These are phyloP conservation scores for Wallacemonas sp. DNA, from an alignment of 208 protist species.

Conservation along the genomic window DNA sequence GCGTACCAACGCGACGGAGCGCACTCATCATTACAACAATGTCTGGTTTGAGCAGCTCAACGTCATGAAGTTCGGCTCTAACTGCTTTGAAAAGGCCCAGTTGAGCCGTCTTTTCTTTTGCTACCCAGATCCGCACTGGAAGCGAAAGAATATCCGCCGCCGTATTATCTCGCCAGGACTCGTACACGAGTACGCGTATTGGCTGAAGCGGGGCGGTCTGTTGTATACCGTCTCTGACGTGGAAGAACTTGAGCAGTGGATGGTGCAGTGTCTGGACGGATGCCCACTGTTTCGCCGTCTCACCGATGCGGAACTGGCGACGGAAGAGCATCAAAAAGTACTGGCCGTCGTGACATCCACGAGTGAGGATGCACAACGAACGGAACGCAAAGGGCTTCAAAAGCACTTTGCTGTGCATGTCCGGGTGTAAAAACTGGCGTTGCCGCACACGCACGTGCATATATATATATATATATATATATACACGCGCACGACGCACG, in stretches of 20 bases:
- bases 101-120: slow-evolving; percentile 96
- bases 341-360: slow-evolving; percentile 59
- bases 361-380: slow-evolving; percentile 89
- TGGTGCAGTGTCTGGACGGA: slow-evolving; percentile 89
- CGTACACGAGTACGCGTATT: slow-evolving; percentile 97
- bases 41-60: slow-evolving; percentile 95
- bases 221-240: slow-evolving; percentile 97
- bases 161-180: slow-evolving; percentile 96
- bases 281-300: slow-evolving; percentile 94
- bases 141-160: slow-evolving; percentile 96
- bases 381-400: slow-evolving; percentile 69
- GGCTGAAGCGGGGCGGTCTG: slow-evolving; percentile 91
- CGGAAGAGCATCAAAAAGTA: slow-evolving; percentile 46
- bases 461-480: background rate
- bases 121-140: slow-evolving; percentile 99
- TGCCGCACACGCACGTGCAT: background rate
- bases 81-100: slow-evolving; percentile 97
- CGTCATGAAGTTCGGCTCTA: slow-evolving; percentile 98
- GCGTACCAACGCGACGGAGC: slow-evolving; percentile 21
- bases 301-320: slow-evolving; percentile 59
- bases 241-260: slow-evolving; percentile 92
- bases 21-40: slow-evolving; percentile 90
- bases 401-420: slow-evolving; percentile 86
- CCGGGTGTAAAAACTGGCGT: slow-evolving; percentile 30
- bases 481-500: too few relatives aligned